phyloP scores from a whole-genome alignment of 768 basidiomycete species.

The Pholiota microspora region DNA sequence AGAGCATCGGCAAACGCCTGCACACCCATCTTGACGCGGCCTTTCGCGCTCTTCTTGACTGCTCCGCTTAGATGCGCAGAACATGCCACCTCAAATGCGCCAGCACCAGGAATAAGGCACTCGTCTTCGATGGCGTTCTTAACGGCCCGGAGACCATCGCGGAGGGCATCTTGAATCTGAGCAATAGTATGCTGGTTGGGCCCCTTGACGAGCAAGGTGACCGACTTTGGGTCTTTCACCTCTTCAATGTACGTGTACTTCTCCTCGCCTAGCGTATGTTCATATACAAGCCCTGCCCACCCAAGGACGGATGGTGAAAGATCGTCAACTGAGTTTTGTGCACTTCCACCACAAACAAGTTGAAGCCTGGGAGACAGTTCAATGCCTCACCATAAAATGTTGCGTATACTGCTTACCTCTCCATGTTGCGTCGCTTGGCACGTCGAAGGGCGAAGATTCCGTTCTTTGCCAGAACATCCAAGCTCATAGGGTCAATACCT shows the following conservation, averaged over 20 bases:
- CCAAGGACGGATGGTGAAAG: conserved; percentile 88
- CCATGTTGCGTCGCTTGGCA: conserved; percentile 99
- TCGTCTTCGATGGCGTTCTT: conserved; percentile 97
- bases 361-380: conserved; percentile 60
- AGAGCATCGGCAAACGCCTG: conserved; percentile 96
- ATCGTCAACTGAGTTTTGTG: conserved; percentile 98
- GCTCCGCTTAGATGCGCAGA: conserved; percentile 77
- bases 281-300: conserved; percentile 98
- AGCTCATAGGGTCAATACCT: conserved; percentile 95
- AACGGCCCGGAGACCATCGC: conserved; percentile 93
- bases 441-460: conserved; percentile 92
- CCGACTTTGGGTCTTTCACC: conserved; percentile 91
- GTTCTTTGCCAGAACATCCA: conserved; percentile 95
- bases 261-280: conserved; percentile 98
- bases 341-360: conserved; percentile 89
- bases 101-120: conserved; percentile 89
- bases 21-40: conserved; percentile 94
- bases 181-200: conserved; percentile 95
- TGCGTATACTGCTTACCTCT: conserved; percentile 79
- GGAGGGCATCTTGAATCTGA: conserved; percentile 97
- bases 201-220: conserved; percentile 96
- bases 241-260: conserved; percentile 98
- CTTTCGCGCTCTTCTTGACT: conserved; percentile 86
- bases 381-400: conserved; percentile 7
- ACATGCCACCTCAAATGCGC: conserved; percentile 95